These are phyloP conservation scores for Platanthera guangdongensis DNA, from an alignment of 106 monocot species.

Conservation along the genomic window DNA sequence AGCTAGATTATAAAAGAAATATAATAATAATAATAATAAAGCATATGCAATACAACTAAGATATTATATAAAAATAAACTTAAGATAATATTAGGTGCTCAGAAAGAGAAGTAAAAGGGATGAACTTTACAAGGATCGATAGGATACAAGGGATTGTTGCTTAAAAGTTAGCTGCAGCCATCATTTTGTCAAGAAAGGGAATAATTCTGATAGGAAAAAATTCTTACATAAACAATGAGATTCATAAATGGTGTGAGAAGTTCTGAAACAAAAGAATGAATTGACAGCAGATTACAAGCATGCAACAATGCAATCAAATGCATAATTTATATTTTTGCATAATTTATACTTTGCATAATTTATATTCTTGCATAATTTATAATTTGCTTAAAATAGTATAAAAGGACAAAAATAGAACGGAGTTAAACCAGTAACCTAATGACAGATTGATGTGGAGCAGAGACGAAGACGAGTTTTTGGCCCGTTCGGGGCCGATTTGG, in stretches of 20 bases:
- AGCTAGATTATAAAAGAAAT: constrained; percentile 1
- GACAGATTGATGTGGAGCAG: no score
- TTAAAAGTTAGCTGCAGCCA: background rate
- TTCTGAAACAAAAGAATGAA: background rate
- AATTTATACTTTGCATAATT: no score
- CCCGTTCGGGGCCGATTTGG: no score
- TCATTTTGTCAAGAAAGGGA: background rate
- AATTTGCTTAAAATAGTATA: no score
- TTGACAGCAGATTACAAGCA: background rate
- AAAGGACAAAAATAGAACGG: no score
- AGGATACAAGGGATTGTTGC: background rate
- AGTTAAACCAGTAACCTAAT: no score
- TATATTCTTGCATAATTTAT: no score
- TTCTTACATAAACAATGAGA: background rate
- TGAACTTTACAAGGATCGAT: background rate
- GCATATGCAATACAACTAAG: background rate
- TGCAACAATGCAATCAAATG: background rate
- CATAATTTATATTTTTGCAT: background rate
- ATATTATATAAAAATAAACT: background rate
- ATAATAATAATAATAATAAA: background rate
- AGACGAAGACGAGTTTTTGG: no score
- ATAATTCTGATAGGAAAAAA: background rate
- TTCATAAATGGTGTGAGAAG: background rate
- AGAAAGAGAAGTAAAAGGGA: background rate
- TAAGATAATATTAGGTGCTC: background rate